phyloP scores from a whole-genome alignment of 2,329 filamentous ascomycete genomes.

The Cytospora piceicola region DNA sequence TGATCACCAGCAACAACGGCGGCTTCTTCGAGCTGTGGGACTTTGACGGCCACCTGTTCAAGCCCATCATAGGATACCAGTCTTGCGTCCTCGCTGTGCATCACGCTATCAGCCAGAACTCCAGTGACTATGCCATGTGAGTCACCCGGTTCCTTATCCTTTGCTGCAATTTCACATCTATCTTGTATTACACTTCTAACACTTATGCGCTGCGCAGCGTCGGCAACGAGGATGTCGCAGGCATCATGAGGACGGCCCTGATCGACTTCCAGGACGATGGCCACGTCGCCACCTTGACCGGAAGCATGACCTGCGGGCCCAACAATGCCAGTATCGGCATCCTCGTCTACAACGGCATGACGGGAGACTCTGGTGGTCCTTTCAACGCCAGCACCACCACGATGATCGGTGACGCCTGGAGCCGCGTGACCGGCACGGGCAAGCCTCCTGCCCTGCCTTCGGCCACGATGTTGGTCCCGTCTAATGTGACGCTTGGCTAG shows the following conservation, averaged over 20 bases:
- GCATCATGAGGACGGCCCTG: conserved; percentile 7
- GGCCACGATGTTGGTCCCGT: not conserved
- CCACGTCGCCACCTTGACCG: not conserved
- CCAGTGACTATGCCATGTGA: conserved; percentile 23
- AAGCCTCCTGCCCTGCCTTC: not conserved
- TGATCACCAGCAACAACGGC: conserved; percentile 18
- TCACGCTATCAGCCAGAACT: not conserved
- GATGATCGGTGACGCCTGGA: not conserved
- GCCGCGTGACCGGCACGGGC: not conserved
- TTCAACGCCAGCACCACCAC: not conserved
- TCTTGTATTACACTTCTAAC: not conserved
- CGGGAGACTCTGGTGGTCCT: not conserved
- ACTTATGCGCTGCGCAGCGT: not conserved
- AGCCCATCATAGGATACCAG: conserved; percentile 17
- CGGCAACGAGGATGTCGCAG: conserved; percentile 22
- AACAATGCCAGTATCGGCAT: conserved; percentile 2
- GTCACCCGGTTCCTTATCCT: not conserved
- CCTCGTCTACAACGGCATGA: conserved; percentile 22
- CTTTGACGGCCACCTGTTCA: conserved; percentile 15
- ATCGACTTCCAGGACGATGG: not conserved
- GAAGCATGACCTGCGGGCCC: conserved; percentile 13
- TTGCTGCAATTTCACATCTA: not conserved
- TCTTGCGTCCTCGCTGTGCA: conserved; percentile 24
- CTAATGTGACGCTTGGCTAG: not conserved
- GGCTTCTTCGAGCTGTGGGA: conserved; percentile 28